Conservation (phyloP, 257 asterid species). For the Nicotiana benthamiana region DNA sequence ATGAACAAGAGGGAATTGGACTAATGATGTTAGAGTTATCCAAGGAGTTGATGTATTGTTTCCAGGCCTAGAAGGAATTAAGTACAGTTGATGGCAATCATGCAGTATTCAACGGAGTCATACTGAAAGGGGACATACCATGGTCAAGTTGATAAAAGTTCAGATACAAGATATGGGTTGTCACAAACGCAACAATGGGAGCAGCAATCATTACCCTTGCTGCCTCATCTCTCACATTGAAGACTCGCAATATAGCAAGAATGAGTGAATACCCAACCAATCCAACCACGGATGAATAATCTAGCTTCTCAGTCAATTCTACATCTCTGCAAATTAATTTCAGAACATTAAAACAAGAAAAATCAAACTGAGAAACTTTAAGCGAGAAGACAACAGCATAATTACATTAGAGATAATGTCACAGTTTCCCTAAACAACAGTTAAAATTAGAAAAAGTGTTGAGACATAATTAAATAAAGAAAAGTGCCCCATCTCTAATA, state of each 20-base stretch:
- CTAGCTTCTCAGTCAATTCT: constrained; percentile 73
- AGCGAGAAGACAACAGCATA: background rate
- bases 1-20: background rate
- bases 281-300: constrained; percentile 45
- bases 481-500: background rate
- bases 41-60: background rate
- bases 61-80: background rate
- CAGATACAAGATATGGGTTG: constrained; percentile 49
- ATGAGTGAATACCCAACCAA: constrained; percentile 47
- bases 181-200: constrained; percentile 43
- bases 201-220: constrained; percentile 64
- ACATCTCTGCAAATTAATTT: constrained; percentile 42
- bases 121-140: constrained; percentile 36
- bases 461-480: background rate
- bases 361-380: background rate
- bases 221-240: constrained; percentile 41
- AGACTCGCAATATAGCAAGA: constrained; percentile 40
- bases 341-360: constrained; percentile 4
- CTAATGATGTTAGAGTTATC: background rate
- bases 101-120: background rate
- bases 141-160: constrained; percentile 40
- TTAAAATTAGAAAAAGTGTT: background rate
- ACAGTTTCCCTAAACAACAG: background rate
- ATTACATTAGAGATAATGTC: background rate
- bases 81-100: background rate